These are phyloP conservation scores for Aspergillus latus DNA, from an alignment of 2,329 filamentous ascomycete species.

Conservation along the genomic window DNA sequence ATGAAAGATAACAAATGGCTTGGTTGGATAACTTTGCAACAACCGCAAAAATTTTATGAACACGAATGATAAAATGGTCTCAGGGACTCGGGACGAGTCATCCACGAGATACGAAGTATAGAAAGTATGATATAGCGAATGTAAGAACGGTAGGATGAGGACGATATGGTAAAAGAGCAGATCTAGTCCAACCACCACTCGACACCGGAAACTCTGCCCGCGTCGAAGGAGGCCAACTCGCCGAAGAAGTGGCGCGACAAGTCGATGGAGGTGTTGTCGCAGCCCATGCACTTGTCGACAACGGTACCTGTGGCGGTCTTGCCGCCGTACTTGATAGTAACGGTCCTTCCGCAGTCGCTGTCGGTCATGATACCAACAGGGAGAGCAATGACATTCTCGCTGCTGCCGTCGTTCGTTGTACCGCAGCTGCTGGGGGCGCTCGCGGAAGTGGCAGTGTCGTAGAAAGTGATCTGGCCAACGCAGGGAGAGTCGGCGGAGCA, in stretches of 20 bases:
- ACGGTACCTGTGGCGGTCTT: constrained; percentile 60
- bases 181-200: constrained; percentile 41
- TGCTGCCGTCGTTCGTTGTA: constrained; percentile 56
- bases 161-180: neutral
- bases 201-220: constrained; percentile 45
- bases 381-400: constrained; percentile 67
- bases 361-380: constrained; percentile 66
- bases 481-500: constrained; percentile 30
- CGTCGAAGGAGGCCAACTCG: constrained; percentile 43
- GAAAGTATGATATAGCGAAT: constrained; percentile 7
- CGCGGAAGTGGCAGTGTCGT: constrained; percentile 64
- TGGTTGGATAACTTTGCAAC: constrained; percentile 7
- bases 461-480: constrained; percentile 72
- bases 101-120: constrained; percentile 5
- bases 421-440: constrained; percentile 57
- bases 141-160: constrained; percentile 1
- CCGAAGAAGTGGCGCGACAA: constrained; percentile 58
- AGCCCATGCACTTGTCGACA: constrained; percentile 75
- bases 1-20: constrained; percentile 4
- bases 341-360: constrained; percentile 67
- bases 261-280: constrained; percentile 58
- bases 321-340: constrained; percentile 64
- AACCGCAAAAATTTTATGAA: constrained; percentile 13
- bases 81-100: neutral
- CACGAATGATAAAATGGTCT: constrained; percentile 7